Evolutionary conservation across 1,284 basidiomycete species (phyloP), one percentile per base, ranked within the genome.

Genomic region (Ustanciosporium gigantosporum): DNA sequence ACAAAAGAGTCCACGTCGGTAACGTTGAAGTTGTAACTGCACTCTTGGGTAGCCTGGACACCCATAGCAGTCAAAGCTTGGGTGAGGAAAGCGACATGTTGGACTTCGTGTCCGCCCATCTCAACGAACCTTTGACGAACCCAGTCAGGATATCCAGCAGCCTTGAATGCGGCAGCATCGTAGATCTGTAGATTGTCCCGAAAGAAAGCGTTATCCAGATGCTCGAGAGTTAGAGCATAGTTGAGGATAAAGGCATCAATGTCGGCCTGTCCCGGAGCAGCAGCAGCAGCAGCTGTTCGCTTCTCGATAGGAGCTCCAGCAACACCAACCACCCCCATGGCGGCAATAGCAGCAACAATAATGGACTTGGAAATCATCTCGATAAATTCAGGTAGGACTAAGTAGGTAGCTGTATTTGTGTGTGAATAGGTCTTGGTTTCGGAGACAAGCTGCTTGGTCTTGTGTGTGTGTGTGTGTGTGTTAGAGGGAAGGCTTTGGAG

Each of bases 151-250:
- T 82, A 82, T 2, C 85, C 86, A 8, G 84, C 84, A 5, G 78
- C 61, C 29, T 59, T 68, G 75, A 88, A 88, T 31, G 81, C 84
- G 16, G 76, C 50, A 16, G 79, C 66, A n/a, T 72, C 66, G 46
- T 68, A 68, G 34, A 62, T 58, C 39, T 46, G 36, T 11, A 65
- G 60, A n/a, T 45, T 19, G 42, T 65, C 59, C 23, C 56, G 53
- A 71, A 82, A 89, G 80, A 88, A 88, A 19, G 82, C 79, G 74
- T 82, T 82, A 77, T 88, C 85, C 55, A 89, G 81, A 72, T 87
- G 83, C 78, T 89, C 86, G 38, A 88, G 81, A 16, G 84, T 84
- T 36, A 88, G 81, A 2, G 85, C 85, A 65, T 83, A 85, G 73
- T 87, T 84, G 48, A 84, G 78, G 52, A 83, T 80, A 58, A 76